Conservation (phyloP, 257 asterid genomes). For the Haberlea rhodopensis region DNA sequence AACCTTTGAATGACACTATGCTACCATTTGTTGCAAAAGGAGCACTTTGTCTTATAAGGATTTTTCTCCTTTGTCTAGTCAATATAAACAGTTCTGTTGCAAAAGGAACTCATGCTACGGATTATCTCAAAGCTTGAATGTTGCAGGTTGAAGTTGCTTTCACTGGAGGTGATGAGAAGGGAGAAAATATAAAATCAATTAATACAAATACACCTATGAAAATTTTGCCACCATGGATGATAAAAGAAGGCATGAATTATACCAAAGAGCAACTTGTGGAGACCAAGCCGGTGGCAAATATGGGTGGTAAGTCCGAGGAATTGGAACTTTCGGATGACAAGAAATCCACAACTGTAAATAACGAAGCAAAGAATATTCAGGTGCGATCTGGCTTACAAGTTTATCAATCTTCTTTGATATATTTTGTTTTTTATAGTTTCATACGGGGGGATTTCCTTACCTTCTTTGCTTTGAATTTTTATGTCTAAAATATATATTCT, state of each 20-base stretch:
- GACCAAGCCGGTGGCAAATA: conserved; percentile 48
- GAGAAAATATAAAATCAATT: conserved; percentile 52
- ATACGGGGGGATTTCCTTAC: neutral
- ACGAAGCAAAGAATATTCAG: conserved; percentile 61
- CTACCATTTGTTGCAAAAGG: too few species aligned
- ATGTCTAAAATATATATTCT: neutral
- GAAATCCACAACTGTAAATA: conserved; percentile 46
- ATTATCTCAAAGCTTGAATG: conserved; percentile 22
- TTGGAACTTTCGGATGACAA: conserved; percentile 63
- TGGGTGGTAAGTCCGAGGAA: conserved; percentile 44
- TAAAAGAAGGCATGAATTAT: conserved; percentile 83
- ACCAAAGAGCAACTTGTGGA: conserved; percentile 91
- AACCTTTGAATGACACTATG: neutral
- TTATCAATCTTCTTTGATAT: conserved; percentile 12
- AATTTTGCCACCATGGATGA: conserved; percentile 98
- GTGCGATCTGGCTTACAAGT: conserved; percentile 30
- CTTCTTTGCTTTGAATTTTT: neutral
- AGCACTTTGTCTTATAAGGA: too few species aligned
- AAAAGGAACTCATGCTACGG: conserved; percentile 14
- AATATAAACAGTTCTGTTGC: neutral
- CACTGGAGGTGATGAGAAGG: conserved; percentile 78
- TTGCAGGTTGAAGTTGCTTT: conserved; percentile 93
- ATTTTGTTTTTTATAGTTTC: conserved; percentile 7
- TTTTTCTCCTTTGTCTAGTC: conserved; percentile 9
- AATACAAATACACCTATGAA: conserved; percentile 53